Base-by-base conservation (phyloP, 352 stramenopile species). In the Phytopythium cucurbitacearum region DNA sequence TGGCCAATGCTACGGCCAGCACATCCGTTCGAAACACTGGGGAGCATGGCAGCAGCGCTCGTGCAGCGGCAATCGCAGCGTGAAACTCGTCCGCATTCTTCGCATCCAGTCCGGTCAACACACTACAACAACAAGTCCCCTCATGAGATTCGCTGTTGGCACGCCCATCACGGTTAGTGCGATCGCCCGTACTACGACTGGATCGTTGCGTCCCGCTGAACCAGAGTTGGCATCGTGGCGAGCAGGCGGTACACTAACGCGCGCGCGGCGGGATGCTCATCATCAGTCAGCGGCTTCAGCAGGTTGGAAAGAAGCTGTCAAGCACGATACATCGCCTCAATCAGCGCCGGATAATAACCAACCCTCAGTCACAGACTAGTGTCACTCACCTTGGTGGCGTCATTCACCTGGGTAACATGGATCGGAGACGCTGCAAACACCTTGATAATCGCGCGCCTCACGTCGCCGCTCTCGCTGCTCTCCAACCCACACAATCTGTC, bases 361-460 rank as follows among this genome's bases (percentile, higher is more conserved):
- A 13, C n/a, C 9, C 13, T 15, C 33, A n/a, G 9, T 36, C 10
- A 50, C 11, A 50, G 28, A 52, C 13, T 5, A 1, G 1, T 37
- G 10, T 8, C 40, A 15, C 46, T 3, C 37, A 82, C 73, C 62
- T 87, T 87, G 16, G 55, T 51, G 2, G 60, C 41, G 40, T 87
- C 76, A 37, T 70, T 78, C 8, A 87, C 65, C 60, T 79, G 73
- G 12, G 64, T 62, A 10, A 84, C 55, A 37, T 87, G 76, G 3
- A 57, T 65, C 42, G 59, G 65, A 0, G 62, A 53, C 13, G 55
- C 49, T 33, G 71, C 65, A 32, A 82, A 84, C 8, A 82, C 67
- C 7, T 65, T 45, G 21, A 82, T 38, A 59, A 87, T 79, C 13
- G 71, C 56, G 32, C 55, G 67, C 5, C 56, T 58, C 21, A 80